Conservation (phyloP, 2,329 filamentous ascomycete genomes). For the Fusarium mexicanum region DNA sequence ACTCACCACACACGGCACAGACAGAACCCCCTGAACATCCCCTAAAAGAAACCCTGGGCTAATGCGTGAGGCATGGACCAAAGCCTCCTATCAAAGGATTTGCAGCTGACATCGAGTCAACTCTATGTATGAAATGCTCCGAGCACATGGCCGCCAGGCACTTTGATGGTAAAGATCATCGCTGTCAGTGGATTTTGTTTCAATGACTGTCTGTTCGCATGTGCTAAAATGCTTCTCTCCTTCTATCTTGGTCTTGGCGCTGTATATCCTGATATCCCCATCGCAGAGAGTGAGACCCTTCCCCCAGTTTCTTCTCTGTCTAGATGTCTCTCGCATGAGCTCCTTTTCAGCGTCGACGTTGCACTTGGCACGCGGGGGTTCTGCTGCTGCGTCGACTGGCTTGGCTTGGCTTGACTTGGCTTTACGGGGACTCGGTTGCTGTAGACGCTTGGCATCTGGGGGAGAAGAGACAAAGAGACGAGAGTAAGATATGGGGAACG, state of each 20-base stretch:
- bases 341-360: constrained; percentile 1
- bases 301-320: constrained; percentile 9
- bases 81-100: neutral
- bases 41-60: neutral
- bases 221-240: neutral
- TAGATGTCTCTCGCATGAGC: neutral
- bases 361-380: constrained; percentile 31
- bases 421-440: neutral
- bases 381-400: neutral
- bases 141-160: constrained; percentile 2
- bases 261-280: constrained; percentile 10
- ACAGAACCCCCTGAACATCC: neutral
- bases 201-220: neutral
- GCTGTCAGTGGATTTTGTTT: neutral
- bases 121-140: constrained; percentile 7
- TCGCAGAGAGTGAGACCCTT: constrained; percentile 15
- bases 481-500: neutral
- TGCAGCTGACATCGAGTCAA: neutral
- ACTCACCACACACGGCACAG: neutral
- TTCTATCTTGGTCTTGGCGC: constrained; percentile 13
- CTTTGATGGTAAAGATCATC: constrained; percentile 20
- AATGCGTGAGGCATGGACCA: neutral
- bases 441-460: constrained; percentile 20
- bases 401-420: neutral
- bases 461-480: neutral